These are phyloP conservation scores for Zasmidium angulare DNA, from an alignment of 2,329 filamentous ascomycete species.

Conservation along the genomic window DNA sequence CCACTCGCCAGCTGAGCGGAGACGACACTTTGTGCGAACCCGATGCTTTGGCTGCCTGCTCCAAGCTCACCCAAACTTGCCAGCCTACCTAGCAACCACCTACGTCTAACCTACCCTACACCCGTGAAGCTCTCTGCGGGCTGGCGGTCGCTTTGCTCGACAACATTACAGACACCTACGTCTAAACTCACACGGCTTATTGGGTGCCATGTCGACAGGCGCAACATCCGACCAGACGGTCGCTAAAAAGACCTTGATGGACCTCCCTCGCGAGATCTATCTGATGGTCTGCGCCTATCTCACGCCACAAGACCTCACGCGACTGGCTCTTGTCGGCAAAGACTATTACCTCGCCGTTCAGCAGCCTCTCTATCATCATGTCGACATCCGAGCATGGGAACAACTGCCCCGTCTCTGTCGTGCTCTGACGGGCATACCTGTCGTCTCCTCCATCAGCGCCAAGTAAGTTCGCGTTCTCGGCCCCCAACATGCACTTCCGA, in stretches of 20 bases:
- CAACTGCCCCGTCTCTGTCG: constrained; percentile 18
- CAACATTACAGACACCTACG: too few species aligned
- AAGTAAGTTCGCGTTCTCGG: not conserved
- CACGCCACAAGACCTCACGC: constrained; percentile 13
- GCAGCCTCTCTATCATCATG: constrained; percentile 17
- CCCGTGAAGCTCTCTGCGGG: not conserved
- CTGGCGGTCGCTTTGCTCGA: too few species aligned
- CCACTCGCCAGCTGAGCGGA: constrained; percentile 21
- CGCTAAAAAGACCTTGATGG: constrained; percentile 9
- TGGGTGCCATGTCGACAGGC: not conserved
- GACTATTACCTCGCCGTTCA: constrained; percentile 26
- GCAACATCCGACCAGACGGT: constrained; percentile 1
- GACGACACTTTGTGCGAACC: too few species aligned
- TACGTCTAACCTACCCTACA: too few species aligned
- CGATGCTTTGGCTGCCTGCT: too few species aligned
- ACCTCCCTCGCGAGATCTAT: constrained; percentile 27
- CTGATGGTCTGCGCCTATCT: constrained; percentile 21
- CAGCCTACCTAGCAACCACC: not conserved
- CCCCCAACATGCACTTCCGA: not conserved
- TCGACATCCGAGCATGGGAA: constrained; percentile 14
- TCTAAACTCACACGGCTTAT: not conserved
- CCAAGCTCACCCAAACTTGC: not conserved
- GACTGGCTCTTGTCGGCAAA: constrained; percentile 14
- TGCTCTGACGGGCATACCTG: constrained; percentile 14
- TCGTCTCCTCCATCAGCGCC: constrained; percentile 20